Evolutionary conservation across 2,329 filamentous ascomycete species (phyloP).

Genomic region (Exophiala sideris): DNA sequence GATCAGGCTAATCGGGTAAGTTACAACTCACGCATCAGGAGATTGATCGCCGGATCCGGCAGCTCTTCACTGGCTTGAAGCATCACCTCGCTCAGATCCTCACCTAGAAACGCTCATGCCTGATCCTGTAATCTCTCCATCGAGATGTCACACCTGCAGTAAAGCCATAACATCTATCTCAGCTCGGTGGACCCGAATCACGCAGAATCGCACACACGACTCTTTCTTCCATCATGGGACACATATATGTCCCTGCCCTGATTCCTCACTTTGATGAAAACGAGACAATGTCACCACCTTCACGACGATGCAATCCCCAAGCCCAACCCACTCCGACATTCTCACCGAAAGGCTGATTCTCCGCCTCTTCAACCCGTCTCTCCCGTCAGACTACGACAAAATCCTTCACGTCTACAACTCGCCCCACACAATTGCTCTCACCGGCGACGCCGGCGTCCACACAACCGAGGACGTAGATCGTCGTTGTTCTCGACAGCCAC

Average conservation of each 20-base stretch:
- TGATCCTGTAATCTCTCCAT: too few species aligned
- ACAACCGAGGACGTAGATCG: background rate
- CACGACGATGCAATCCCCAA: background rate
- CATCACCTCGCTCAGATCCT: too few species aligned
- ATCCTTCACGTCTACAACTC: conserved; percentile 3
- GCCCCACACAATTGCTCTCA: background rate
- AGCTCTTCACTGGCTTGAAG: too few species aligned
- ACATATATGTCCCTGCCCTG: too few species aligned
- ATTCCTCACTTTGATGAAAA: background rate
- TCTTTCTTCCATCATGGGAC: background rate
- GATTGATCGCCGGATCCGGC: too few species aligned
- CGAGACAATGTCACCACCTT: too few species aligned
- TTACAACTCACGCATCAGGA: too few species aligned
- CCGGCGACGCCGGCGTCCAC: background rate
- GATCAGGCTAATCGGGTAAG: too few species aligned
- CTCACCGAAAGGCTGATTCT: background rate
- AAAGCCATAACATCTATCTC: too few species aligned
- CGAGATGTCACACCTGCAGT: too few species aligned
- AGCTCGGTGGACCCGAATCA: too few species aligned
- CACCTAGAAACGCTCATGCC: too few species aligned
- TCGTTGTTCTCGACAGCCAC: background rate
- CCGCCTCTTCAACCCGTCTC: conserved; percentile 6
- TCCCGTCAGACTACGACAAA: background rate
- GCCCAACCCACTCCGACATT: background rate
- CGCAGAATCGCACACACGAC: background rate